Evolutionary conservation across 2,329 filamentous ascomycete genomes (phyloP), one percentile per base, ranked within the genome.

Genomic region (Botrytis deweyae): DNA sequence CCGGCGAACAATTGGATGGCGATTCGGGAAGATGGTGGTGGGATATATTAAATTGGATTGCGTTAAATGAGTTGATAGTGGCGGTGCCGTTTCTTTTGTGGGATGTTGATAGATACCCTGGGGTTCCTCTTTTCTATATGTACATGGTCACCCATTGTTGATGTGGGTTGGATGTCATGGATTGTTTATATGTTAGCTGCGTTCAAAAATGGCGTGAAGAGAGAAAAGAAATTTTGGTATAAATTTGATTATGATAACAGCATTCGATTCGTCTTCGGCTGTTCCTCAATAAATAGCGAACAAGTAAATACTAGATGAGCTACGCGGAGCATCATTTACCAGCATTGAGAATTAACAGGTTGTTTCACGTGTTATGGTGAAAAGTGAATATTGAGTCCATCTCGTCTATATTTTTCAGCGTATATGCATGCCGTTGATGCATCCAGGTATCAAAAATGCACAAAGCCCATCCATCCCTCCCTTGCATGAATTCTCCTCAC

Each of bases 41-140:
- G 14, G 52, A 58, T 33, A 29, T 29, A 58, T 58, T 29, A 58
- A 29, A 68, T 68, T 69, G 49, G n/a, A 69, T 58, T 29, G 49
- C 18, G 58, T 29, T n/a, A 25, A 33, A 40, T 58, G n/a, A 58
- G 52, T 29, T 58, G n/a, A 33, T 58, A 58, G 52, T 29, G n/a
- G 64, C 40, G 49, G 49, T 58, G 46, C 1, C 22, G 66, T 58
- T 69, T 69, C 66, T 69, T 69, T 66, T 66, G 64, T 66, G 64
- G 44, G 64, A 49, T 66, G 64, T 49, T 58, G 49, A 58, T 69
- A 69, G 38, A 69, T 69, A 69, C 66, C 66, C 66, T 58, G 66
- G 66, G 46, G 49, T 58, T 29, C 49, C 49, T 69, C 38, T 68
- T 42, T 68, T 58, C 49, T 69, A 69, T 58, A 42, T 69, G 36